Evolutionary conservation across 1,284 basidiomycete genomes (phyloP), one percentile per base, ranked within the genome.

Genomic region (Moesziomyces sp.): DNA sequence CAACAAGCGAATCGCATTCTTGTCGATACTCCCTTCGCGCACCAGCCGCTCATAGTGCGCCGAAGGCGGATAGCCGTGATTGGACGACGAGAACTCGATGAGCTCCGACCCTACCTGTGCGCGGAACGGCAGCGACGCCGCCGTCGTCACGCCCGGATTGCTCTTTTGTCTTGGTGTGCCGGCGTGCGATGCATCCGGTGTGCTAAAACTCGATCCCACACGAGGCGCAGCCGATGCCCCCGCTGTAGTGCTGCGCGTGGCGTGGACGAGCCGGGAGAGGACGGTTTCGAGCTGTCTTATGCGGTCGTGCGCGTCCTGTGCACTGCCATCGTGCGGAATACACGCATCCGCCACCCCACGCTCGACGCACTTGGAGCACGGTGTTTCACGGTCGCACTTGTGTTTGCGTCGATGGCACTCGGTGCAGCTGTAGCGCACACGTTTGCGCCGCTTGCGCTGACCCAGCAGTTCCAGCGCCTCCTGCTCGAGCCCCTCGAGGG

Each of bases 361-460:
- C 45, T 63, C 63, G 43, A 61, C 26, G 35, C 68, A 72, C n/a
- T 61, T 59, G 23, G 33, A 49, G 33, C 68, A 72, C 3, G 58
- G 68, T 14, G 53, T 64, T 23, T 72, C 40, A n/a, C 68, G 62
- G 30, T 72, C 51, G 47, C 68, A 67, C 40, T 67, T 67, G 56
- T 66, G 62, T 18, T 71, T 71, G 35, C 68, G 56, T 42, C 68
- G 52, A 23, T 71, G 68, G 14, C 68, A 71, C 33, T 71, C 68
- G 35, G 68, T 61, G 53, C 68, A 67, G 53, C 64, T 67, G 46
- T 52, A 57, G 21, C 64, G 55, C n/a, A 67, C 26, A 16, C 64
- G 52, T 23, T 60, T 56, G 30, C 58, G 52, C 26, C 63, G 35
- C 44, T 56, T 66, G 4, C 58, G 47, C 18, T 60, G 48, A 23